Base-by-base conservation (phyloP, 1,284 basidiomycete genomes). In the Ganoderma multipileum region DNA sequence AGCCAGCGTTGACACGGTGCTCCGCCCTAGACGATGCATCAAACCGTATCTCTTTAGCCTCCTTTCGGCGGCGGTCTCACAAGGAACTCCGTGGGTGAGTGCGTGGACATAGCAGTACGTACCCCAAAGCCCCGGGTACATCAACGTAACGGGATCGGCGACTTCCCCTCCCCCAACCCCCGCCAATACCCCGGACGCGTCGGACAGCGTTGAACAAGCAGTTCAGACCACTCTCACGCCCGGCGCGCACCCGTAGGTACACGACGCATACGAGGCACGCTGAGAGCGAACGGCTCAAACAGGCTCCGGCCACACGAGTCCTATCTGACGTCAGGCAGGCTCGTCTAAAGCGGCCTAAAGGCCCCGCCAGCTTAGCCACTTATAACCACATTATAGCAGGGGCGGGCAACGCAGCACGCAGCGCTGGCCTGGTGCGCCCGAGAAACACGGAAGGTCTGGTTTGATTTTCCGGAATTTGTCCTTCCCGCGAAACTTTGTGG, bases 341-440 rank as follows among this genome's bases (percentile, higher is more conserved):
- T 39, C 26, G 23, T 30, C 52, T 30, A 55, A 33, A 28, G 30
- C 52, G 30, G 58, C 23, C 39, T 60, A 60, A 41, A 60, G 23
- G 58, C 14, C 58, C 58, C 58, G 58, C 38, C 41, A 41, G 58
- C 58, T 60, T 60, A 60, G 58, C 58, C 58, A 60, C 58, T 23
- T 38, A 23, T 60, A 60, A 60, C 58, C 58, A 60, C 58, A 60
- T 33, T 8, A 33, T 8, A 33, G 33, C 33, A 33, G 33, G n/a
- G n/a, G n/a, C n/a, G n/a, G n/a, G n/a, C 14, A 26, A 16, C 55
- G 18, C 26, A 14, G 26, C 26, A 28, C 7, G 26, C 26, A 54
- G 26, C 52, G 4, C 16, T 8, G 52, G 52, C 28, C 52, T 55
- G 52, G 52, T 30, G 52, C 52, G 28, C 52, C 52, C 52, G 52